These are phyloP conservation scores for Blastobotrys muscicola DNA, from an alignment of 805 yeast species.

Conservation along the genomic window DNA sequence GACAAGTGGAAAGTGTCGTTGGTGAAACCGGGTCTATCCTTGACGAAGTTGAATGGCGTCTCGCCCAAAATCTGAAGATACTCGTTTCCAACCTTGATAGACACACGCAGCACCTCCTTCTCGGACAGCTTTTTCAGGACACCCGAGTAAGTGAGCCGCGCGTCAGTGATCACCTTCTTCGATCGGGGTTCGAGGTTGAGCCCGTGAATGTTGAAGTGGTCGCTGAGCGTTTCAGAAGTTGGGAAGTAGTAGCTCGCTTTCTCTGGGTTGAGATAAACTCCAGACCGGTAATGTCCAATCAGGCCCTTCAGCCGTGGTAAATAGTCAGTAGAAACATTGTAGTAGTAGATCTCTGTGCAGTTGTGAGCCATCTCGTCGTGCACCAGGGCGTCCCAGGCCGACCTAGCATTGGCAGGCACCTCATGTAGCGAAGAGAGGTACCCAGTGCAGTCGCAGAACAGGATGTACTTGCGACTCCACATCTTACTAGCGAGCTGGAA, in stretches of 20 bases:
- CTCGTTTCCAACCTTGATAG: conserved; percentile 59
- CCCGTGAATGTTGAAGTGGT: conserved; percentile 29
- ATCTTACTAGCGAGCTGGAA: conserved; percentile 59
- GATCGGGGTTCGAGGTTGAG: conserved; percentile 38
- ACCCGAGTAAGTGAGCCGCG: conserved; percentile 7
- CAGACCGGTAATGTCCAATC: conserved; percentile 14
- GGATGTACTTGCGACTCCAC: conserved; percentile 57
- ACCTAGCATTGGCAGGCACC: conserved; percentile 27
- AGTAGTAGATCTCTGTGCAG: conserved; percentile 45
- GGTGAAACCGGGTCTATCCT: conserved; percentile 11
- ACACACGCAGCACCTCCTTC: conserved; percentile 49
- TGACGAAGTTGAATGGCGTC: conserved; percentile 11
- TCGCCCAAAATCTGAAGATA: conserved; percentile 42
- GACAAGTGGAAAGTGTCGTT: conserved; percentile 34
- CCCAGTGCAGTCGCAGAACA: conserved; percentile 64
- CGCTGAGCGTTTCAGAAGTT: conserved; percentile 38
- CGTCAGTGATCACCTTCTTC: conserved; percentile 28
- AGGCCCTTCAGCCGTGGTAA: conserved; percentile 20
- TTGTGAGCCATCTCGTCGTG: conserved; percentile 45
- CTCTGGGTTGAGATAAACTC: conserved; percentile 18
- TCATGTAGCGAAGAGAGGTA: conserved; percentile 28
- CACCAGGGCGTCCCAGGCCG: conserved; percentile 34
- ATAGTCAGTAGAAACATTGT: conserved; percentile 30
- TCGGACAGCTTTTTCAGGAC: conserved; percentile 15
- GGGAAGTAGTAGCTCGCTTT: conserved; percentile 32